phyloP scores from a whole-genome alignment of 2,329 filamentous ascomycete species.

The Zymoseptoria crescenta region DNA sequence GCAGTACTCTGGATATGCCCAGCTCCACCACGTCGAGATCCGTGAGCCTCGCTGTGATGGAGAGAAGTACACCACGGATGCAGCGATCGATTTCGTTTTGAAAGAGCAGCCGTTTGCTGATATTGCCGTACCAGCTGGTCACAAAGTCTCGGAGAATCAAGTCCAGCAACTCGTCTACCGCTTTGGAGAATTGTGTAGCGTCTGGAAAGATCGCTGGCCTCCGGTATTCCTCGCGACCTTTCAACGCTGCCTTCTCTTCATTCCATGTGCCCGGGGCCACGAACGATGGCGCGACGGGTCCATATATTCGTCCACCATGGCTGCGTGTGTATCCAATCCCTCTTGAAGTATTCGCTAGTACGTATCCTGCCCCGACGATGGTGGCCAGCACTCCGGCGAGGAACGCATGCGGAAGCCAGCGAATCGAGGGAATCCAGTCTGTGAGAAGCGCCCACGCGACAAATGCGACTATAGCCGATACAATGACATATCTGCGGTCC shows the following conservation, averaged over 20 bases:
- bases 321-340: constrained; percentile 33
- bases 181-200: constrained; percentile 69
- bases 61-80: constrained; percentile 63
- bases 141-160: constrained; percentile 78
- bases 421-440: constrained; percentile 73
- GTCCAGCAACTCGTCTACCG: constrained; percentile 69
- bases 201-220: constrained; percentile 64
- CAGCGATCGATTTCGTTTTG: constrained; percentile 77
- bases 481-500: constrained; percentile 62
- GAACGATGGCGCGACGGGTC: constrained; percentile 20
- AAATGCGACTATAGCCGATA: constrained; percentile 63
- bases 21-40: constrained; percentile 77
- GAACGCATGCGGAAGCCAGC: constrained; percentile 81
- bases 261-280: constrained; percentile 51
- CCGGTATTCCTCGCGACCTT: constrained; percentile 58
- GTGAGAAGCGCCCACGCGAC: constrained; percentile 82
- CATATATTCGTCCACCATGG: constrained; percentile 11
- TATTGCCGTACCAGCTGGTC: constrained; percentile 77
- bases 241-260: constrained; percentile 60
- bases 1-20: constrained; percentile 72
- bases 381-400: constrained; percentile 56
- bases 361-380: constrained; percentile 47
- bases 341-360: constrained; percentile 57
- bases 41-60: constrained; percentile 63
- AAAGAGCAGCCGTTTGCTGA: constrained; percentile 74